A percentile compares a stretch with the other conserved stretches of the same genome.
Conservation (phyloP, 805 yeast species). For the Vanderwaltozyma verrucispora region DNA sequence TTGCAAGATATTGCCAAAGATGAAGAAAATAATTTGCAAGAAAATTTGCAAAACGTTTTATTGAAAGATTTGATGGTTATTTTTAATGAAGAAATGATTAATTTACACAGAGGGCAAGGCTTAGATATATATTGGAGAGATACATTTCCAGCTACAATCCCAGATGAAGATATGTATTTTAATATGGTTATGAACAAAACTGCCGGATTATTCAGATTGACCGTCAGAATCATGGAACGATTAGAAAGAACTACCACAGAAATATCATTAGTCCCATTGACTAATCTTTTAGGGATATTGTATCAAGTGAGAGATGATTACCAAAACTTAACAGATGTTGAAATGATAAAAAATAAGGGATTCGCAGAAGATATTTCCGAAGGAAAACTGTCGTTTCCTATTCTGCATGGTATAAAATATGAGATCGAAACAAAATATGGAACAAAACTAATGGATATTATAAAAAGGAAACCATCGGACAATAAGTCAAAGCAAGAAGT, state of each 20-base stretch:
- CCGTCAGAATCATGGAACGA: slow-evolving; percentile 51
- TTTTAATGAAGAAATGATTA: slow-evolving; percentile 63
- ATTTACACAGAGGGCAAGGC: slow-evolving; percentile 85
- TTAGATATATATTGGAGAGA: slow-evolving; percentile 87
- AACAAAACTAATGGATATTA: slow-evolving; percentile 38
- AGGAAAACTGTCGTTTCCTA: slow-evolving; percentile 82
- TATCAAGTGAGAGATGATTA: slow-evolving; percentile 86
- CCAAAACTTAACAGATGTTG: slow-evolving; percentile 45
- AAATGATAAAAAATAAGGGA: slow-evolving; percentile 54
- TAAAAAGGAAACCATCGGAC: slow-evolving; percentile 44
- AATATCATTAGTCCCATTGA: slow-evolving; percentile 41
- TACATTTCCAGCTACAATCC: slow-evolving; percentile 34
- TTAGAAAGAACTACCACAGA: slow-evolving; percentile 5
- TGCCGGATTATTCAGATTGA: slow-evolving; percentile 76
- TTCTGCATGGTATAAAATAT: slow-evolving; percentile 50
- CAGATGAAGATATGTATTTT: slow-evolving; percentile 53
- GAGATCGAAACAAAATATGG: slow-evolving; percentile 15
- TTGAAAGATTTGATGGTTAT: slow-evolving; percentile 30
- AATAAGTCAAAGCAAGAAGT: slow-evolving; percentile 40
- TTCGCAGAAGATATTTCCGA: slow-evolving; percentile 80
- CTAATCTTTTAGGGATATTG: slow-evolving; percentile 68
- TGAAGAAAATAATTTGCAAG: slow-evolving; percentile 5
- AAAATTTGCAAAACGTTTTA: slow-evolving; percentile 3
- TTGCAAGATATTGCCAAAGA: slow-evolving; percentile 17
- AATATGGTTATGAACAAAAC: slow-evolving; percentile 83